A percentile compares a stretch with the other conserved stretches of the same genome.
Evolutionary conservation across 2,329 filamentous ascomycete genomes (phyloP).

Genomic region (Paracoccidioides lutzii): DNA sequence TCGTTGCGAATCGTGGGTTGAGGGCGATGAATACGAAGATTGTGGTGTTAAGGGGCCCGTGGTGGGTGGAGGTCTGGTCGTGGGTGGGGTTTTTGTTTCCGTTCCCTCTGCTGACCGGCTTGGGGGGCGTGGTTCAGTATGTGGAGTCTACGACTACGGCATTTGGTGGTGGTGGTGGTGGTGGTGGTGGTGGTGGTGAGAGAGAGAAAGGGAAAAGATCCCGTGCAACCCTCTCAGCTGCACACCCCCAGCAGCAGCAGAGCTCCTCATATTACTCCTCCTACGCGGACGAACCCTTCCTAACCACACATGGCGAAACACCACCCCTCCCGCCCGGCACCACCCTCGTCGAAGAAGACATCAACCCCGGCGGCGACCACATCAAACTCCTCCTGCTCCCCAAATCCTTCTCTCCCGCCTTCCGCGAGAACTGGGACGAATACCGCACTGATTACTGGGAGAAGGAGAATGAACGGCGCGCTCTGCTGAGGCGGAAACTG

Average conservation of each 20-base stretch:
- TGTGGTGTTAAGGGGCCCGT: slow-evolving; percentile 70
- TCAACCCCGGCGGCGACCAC: slow-evolving; percentile 79
- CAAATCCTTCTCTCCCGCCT: slow-evolving; percentile 89
- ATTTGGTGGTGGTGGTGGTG: slow-evolving; percentile 17
- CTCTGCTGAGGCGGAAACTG: slow-evolving; percentile 57
- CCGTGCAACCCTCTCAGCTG: neutral
- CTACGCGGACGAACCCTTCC: neutral
- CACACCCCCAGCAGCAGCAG: neutral
- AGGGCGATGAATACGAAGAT: slow-evolving; percentile 93
- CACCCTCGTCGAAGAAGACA: slow-evolving; percentile 61
- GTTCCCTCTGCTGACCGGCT: slow-evolving; percentile 51
- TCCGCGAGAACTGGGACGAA: slow-evolving; percentile 92
- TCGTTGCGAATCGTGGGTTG: slow-evolving; percentile 76
- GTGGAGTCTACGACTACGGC: slow-evolving; percentile 45
- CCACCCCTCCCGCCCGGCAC: neutral
- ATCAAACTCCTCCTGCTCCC: slow-evolving; percentile 81
- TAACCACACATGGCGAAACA: too few species aligned
- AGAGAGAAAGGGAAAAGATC: slow-evolving; percentile 2
- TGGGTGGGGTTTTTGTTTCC: slow-evolving; percentile 67
- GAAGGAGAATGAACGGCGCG: slow-evolving; percentile 79
- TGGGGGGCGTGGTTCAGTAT: slow-evolving; percentile 52
- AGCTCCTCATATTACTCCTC: neutral
- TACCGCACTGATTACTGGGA: slow-evolving; percentile 96
- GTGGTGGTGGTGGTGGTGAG: slow-evolving; percentile 8
- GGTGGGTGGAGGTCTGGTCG: slow-evolving; percentile 65